phyloP scores from a whole-genome alignment of 2,329 filamentous ascomycete genomes.

The Penicillium sp. region DNA sequence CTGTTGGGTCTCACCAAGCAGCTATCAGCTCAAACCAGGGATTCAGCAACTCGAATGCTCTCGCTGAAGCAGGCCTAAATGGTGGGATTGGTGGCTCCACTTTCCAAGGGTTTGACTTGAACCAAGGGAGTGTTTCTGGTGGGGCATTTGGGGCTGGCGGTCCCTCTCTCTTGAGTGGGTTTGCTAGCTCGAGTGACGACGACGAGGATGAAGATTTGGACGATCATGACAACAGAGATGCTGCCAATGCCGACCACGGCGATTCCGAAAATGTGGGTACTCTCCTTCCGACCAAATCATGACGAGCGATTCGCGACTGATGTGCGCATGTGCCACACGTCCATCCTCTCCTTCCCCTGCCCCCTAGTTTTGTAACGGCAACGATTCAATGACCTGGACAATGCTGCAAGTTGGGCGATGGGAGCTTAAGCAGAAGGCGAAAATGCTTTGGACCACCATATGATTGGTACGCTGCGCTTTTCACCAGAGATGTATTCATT shows the following conservation, averaged over 20 bases:
- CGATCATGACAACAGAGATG: conserved; percentile 54
- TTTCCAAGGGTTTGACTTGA: conserved; percentile 65
- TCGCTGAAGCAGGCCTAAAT: conserved; percentile 79
- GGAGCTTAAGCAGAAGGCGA: conserved; percentile 13
- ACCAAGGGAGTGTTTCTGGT: conserved; percentile 66
- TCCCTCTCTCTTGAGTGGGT: conserved; percentile 75
- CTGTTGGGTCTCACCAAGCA: conserved; percentile 73
- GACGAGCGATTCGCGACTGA: conserved; percentile 55
- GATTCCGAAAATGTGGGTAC: conserved; percentile 68
- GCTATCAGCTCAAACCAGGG: conserved; percentile 61
- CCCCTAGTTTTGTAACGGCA: conserved; percentile 1
- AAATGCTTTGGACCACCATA: not conserved
- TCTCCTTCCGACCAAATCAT: conserved; percentile 56
- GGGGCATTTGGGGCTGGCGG: conserved; percentile 69
- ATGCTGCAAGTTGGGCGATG: conserved; percentile 15
- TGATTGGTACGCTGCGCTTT: not conserved
- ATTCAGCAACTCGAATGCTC: conserved; percentile 64
- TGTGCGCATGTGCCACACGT: conserved; percentile 13
- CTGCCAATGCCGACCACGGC: conserved; percentile 44
- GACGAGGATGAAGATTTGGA: conserved; percentile 96
- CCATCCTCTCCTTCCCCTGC: not conserved
- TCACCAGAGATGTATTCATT: not conserved
- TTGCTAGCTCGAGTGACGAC: conserved; percentile 91
- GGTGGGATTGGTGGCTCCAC: conserved; percentile 55
- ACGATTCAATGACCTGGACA: conserved; percentile 12